Evolutionary conservation across 805 yeast genomes (phyloP).

Genomic region (Debaryomyces castellii): DNA sequence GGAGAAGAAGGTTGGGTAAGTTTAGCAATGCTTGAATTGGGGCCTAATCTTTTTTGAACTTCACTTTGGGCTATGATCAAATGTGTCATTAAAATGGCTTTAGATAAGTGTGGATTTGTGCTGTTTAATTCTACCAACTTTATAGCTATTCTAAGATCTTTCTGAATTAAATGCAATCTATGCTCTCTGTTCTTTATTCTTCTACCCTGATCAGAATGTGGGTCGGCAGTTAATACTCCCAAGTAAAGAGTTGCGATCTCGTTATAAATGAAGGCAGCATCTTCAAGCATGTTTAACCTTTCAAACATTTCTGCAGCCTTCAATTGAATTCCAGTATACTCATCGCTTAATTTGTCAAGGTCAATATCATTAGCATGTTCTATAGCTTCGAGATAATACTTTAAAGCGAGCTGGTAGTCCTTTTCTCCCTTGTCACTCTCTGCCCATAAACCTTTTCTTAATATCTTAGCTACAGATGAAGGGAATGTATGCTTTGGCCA

Average conservation of each 20-base stretch:
- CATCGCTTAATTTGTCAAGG: slow-evolving; percentile 63
- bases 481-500: slow-evolving; percentile 76
- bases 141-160: slow-evolving; percentile 67
- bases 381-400: slow-evolving; percentile 72
- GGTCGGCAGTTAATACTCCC: slow-evolving; percentile 44
- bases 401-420: slow-evolving; percentile 68
- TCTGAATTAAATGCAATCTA: slow-evolving; percentile 62
- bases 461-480: slow-evolving; percentile 61
- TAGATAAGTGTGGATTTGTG: slow-evolving; percentile 47
- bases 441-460: slow-evolving; percentile 80
- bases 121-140: slow-evolving; percentile 62
- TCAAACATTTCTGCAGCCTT: slow-evolving; percentile 88
- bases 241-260: slow-evolving; percentile 63
- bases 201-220: slow-evolving; percentile 24
- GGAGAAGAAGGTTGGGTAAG: slow-evolving; percentile 1
- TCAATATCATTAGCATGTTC: slow-evolving; percentile 56
- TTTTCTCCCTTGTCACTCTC: slow-evolving; percentile 67
- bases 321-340: slow-evolving; percentile 87
- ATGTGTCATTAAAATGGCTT: slow-evolving; percentile 61
- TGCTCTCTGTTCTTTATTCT: slow-evolving; percentile 21
- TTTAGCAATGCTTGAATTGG: slow-evolving; percentile 4
- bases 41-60: slow-evolving; percentile 44
- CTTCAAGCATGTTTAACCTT: slow-evolving; percentile 55
- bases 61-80: slow-evolving; percentile 66
- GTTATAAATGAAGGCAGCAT: slow-evolving; percentile 66